Base-by-base conservation (phyloP, 1,284 basidiomycete species). In the Cutaneotrichosporon mucoides region DNA sequence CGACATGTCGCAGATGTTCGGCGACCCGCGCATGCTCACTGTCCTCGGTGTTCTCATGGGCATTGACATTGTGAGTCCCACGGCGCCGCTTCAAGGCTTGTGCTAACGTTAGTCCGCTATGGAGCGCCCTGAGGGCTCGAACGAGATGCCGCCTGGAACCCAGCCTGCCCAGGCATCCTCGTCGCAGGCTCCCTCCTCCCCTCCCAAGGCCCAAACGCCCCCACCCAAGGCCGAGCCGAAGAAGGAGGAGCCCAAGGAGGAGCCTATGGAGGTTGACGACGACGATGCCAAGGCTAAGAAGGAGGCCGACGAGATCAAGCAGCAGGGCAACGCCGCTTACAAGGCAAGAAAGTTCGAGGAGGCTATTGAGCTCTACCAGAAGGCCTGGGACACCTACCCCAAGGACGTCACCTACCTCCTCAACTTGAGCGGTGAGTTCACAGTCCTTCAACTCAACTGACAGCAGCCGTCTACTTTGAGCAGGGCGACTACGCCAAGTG, bases 331-430 rank as follows among this genome's bases (percentile, higher is more conserved):
- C 66, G 86, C 85, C 48, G 85, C 86, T 12, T 98, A 98, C 84
- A 92, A 94, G 82, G 85, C 88, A 70, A 84, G 88, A 63, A 84
- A 88, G 61, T 88, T 94, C 67, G 85, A 84, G 35, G 84, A 84
- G 64, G 90, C 92, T 10, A 84, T 84, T 50, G 80, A 82, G 58
- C 83, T 85, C 63, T 95, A 89, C 79, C 78, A 85, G 66, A 88
- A 89, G 73, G 95, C 95, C 4, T 98, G 95, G 94, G 91, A 96
- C 56, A 74, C 86, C 12, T 92, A 88, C 84, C 90, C 91, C 51
- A 90, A 96, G 79, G 93, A 99, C 77, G 84, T 97, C 66, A 91
- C 92, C 6, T 98, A 88, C 84, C 82, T 99, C 61, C 92, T 90
- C 53, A 97, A 97, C 77, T 79, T 93, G 47, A 86, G 85, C 66